Evolutionary conservation across 768 basidiomycete genomes (phyloP).

Genomic region (Leccinum boreale): DNA sequence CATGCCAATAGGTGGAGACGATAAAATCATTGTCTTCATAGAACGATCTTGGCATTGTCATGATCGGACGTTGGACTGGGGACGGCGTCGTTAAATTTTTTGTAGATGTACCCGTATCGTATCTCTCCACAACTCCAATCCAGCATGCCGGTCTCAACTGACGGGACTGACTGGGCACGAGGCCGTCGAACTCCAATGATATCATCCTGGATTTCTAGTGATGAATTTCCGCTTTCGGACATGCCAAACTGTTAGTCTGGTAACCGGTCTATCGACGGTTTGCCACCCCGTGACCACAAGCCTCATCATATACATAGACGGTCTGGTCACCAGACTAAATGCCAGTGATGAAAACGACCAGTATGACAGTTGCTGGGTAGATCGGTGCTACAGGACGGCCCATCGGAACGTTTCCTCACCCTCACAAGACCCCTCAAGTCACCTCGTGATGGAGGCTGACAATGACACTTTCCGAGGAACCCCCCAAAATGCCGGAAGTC

Average conservation of each 20-base stretch:
- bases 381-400: no score
- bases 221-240: neutral
- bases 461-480: neutral
- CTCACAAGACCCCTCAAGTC: neutral
- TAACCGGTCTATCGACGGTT: no score
- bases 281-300: no score
- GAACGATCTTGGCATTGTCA: neutral
- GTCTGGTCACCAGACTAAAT: no score
- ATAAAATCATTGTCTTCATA: neutral
- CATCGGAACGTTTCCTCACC: no score
- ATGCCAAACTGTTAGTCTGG: no score
- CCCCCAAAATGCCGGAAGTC: neutral
- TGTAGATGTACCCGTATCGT: neutral
- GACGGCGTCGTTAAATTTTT: neutral
- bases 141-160: neutral
- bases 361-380: no score
- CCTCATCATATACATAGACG: no score
- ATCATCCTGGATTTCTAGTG: neutral
- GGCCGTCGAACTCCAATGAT: neutral
- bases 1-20: constrained; percentile 3
- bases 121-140: constrained; percentile 2
- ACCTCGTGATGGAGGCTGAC: neutral
- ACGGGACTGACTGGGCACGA: neutral
- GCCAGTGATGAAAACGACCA: neutral
- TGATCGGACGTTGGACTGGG: neutral